Evolutionary conservation across 495 filamentous ascomycete species (phyloP), one percentile per base, ranked within the genome.

Genomic region (Hyaloscypha variabilis): DNA sequence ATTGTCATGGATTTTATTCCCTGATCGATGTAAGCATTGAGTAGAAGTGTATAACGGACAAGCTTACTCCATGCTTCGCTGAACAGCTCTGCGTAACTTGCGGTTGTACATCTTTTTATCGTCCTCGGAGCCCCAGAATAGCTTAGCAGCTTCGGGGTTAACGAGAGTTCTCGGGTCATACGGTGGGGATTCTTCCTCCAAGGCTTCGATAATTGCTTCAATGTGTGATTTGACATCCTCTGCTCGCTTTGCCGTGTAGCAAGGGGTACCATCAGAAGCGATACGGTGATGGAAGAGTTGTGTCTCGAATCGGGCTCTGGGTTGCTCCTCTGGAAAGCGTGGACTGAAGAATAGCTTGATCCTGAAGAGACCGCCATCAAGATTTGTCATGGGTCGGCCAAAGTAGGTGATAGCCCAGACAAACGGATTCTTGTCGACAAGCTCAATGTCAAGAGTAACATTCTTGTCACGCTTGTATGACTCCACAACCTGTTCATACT

Each of bases 141-240:
- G 77, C 74, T 87, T 91, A 21, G 90, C 87, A 8, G 94, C 95
- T 69, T 97, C 94, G 2, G 86, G 89, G 68, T 97, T 89, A 29
- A 99, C 94, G 0, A 91, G 83, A 11, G 91, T 96, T 60, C 95
- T 82, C 1, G 95, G 95, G 73, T 99, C 96, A 71, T 94, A 98
- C 0, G 91, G 87, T 1, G 94, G 93, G 0, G 82, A 79, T 50
- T 95, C 92, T 49, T 97, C 93, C 74, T 97, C 94, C 49, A 98
- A 78, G 0, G 91, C 84, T 23, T 85, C 85, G 64, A 97, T 86
- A 62, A 98, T 90, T 2, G 91, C 91, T 46, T 95, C 90, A 62
- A 99, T 86, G 67, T 99, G 95, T 11, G 86, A 87, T 36, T 86
- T 87, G 71, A 92, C 86, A 58, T 98, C 94, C 61, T 97, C 93